Base-by-base conservation (phyloP, 257 asterid species). In the Ilex aquifolium region DNA sequence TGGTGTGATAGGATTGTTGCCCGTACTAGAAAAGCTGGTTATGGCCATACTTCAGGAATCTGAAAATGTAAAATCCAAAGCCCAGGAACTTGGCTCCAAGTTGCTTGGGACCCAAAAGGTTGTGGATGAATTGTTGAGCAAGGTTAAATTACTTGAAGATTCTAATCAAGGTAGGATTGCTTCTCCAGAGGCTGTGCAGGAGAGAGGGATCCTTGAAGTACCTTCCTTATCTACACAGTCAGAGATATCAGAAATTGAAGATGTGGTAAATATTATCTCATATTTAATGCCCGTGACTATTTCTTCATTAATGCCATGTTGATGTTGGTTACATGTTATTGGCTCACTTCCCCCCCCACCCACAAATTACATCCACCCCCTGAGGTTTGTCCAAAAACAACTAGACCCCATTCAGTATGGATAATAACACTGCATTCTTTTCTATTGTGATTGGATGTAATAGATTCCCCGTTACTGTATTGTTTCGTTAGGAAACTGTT, bases 241-340 rank as follows among this genome's bases (percentile, higher is more conserved):
- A 55, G 99, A 93, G 90, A 90, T 93, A 79, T 85, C 97, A 36
- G 99, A 93, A 77, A 79, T 85, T 61, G 97, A 87, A 62, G 97
- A 87, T 61, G 60, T 74, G 95, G 99, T 93, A 87, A 76, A 31
- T 48, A 74, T 66, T 42, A 30, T 74, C 59, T 61, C 65, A 60
- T 51, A 54, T 70, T 46, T 44, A 36, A 7, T 36, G 7, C 42
- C 5, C 2, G 5, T 36, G 8, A 4, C 42, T 4, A 36, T 7
- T 36, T 36, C 42, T 36, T 36, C 42, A 36, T 36, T 36, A 2
- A 36, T 36, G 8, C 8, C 5, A 36, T 36, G 8, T 0, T 21
- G 27, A 21, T 21, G 27, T 21, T 21, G 27, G 27, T 21, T 21
- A 21, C 27, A 21, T 21, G 27, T 21, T 21, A 21, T 21, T 21